Conservation (phyloP, 1,139 yeast species). For the Candida sp. region DNA sequence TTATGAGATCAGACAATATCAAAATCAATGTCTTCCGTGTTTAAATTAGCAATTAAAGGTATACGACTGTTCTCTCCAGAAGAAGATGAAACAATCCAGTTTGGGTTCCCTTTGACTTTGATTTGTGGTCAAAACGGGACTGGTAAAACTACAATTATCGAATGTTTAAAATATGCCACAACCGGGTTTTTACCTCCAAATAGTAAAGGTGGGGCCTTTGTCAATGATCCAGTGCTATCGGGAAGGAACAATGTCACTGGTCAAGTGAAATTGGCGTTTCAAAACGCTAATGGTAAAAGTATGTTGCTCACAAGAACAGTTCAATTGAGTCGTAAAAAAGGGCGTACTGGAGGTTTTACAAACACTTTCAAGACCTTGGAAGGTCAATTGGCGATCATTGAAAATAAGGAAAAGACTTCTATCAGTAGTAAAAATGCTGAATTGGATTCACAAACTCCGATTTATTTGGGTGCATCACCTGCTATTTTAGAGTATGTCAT, state of each 20-base stretch:
- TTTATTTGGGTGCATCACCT: conserved; percentile 80
- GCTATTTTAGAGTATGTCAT: conserved; percentile 90
- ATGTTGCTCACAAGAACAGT: conserved; percentile 88
- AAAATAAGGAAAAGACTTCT: conserved; percentile 66
- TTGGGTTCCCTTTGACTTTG: conserved; percentile 86
- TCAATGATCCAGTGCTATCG: conserved; percentile 85
- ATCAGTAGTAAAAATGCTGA: conserved; percentile 84
- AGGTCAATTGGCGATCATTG: conserved; percentile 73
- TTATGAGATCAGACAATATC: too few relatives aligned
- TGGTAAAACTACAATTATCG: conserved; percentile 98
- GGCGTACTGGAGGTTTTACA: conserved; percentile 26
- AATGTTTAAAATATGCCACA: conserved; percentile 89
- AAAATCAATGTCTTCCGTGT: conserved; percentile 57
- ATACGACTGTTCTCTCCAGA: conserved; percentile 86
- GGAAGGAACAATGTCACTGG: conserved; percentile 81
- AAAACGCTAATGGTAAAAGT: conserved; percentile 66
- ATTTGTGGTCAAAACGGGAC: conserved; percentile 98
- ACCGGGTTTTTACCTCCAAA: conserved; percentile 97
- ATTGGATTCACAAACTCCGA: conserved; percentile 77
- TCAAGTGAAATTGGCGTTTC: conserved; percentile 86
- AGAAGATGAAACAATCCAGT: conserved; percentile 81
- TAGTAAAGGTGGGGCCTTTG: conserved; percentile 93
- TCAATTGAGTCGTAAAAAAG: conserved; percentile 63
- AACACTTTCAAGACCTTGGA: conserved; percentile 87
- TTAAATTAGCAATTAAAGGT: conserved; percentile 84